Conservation (phyloP, 2,329 filamentous ascomycete genomes). For the Akanthomyces uredinophilus region DNA sequence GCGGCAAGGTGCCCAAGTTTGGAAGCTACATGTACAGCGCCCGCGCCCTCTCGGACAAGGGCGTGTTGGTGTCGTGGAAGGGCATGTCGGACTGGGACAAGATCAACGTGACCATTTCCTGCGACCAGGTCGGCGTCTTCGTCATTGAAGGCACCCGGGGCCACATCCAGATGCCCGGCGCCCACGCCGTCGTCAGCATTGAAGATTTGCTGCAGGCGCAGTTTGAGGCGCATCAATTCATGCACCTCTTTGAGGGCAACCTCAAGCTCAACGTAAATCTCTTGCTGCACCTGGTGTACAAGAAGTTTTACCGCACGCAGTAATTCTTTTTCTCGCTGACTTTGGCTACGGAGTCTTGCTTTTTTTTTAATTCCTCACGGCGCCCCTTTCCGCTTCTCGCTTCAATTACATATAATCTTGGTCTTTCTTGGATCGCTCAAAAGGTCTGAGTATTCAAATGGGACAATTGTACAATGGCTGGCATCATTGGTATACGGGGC, state of each 20-base stretch:
- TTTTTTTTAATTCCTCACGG: background rate
- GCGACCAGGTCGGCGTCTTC: slow-evolving; percentile 91
- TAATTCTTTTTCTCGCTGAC: slow-evolving; percentile 33
- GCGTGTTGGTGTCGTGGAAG: slow-evolving; percentile 87
- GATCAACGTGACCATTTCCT: slow-evolving; percentile 89
- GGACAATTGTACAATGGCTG: slow-evolving; percentile 8
- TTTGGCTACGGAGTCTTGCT: background rate
- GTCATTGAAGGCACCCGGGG: slow-evolving; percentile 85
- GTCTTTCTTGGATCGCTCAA: background rate
- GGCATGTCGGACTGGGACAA: slow-evolving; percentile 84
- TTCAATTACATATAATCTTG: slow-evolving; percentile 10
- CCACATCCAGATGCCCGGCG: slow-evolving; percentile 92
- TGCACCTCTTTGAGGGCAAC: slow-evolving; percentile 83
- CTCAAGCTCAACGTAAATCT: slow-evolving; percentile 93
- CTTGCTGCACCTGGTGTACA: slow-evolving; percentile 93
- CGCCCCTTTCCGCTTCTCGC: background rate
- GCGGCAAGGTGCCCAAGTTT: slow-evolving; percentile 92
- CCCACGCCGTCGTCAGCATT: slow-evolving; percentile 80
- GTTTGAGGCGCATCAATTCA: slow-evolving; percentile 94
- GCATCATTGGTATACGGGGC: slow-evolving; percentile 1
- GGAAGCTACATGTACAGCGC: slow-evolving; percentile 97
- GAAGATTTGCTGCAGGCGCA: slow-evolving; percentile 94
- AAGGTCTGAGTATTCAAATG: background rate
- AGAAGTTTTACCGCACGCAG: slow-evolving; percentile 89
- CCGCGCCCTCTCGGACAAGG: slow-evolving; percentile 82